A percentile compares a stretch with the other conserved stretches of the same genome.
phyloP scores from a whole-genome alignment of 179 eudicot genomes.

The Silene noctiflora region DNA sequence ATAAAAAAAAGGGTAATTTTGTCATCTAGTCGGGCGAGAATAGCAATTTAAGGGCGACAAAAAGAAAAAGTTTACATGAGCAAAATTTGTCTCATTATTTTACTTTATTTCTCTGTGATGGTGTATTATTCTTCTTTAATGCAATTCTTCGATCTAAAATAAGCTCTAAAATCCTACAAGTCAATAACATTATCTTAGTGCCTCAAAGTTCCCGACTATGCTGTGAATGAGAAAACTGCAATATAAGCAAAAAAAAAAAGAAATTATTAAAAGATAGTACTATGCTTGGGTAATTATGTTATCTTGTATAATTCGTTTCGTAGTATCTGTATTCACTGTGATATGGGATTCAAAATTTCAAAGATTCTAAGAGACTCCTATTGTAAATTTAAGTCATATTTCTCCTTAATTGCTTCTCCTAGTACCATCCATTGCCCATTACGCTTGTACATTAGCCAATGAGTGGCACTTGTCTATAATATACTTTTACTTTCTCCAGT shows the following conservation, averaged over 20 bases:
- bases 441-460: background rate
- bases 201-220: background rate
- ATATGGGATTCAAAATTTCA: background rate
- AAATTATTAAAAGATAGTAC: too few species aligned
- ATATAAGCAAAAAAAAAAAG: too few species aligned
- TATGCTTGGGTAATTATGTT: too few species aligned
- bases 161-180: too few species aligned
- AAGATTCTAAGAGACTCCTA: background rate
- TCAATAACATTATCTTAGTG: background rate
- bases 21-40: too few species aligned
- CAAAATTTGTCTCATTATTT: too few species aligned
- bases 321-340: background rate
- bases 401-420: slow-evolving; percentile 2
- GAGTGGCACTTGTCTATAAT: slow-evolving; percentile 19
- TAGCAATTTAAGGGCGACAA: too few species aligned
- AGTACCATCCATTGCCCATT: background rate
- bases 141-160: too few species aligned
- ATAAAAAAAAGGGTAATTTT: too few species aligned
- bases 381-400: background rate
- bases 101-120: too few species aligned
- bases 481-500: slow-evolving; percentile 40
- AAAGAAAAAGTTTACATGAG: too few species aligned
- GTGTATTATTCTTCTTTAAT: too few species aligned
- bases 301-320: background rate
- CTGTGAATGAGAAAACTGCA: background rate